A percentile compares a stretch with the other conserved stretches of the same genome.
These are phyloP conservation scores for Phytophthora crassamura DNA, from an alignment of 352 stramenopile genomes.

Conservation along the genomic window DNA sequence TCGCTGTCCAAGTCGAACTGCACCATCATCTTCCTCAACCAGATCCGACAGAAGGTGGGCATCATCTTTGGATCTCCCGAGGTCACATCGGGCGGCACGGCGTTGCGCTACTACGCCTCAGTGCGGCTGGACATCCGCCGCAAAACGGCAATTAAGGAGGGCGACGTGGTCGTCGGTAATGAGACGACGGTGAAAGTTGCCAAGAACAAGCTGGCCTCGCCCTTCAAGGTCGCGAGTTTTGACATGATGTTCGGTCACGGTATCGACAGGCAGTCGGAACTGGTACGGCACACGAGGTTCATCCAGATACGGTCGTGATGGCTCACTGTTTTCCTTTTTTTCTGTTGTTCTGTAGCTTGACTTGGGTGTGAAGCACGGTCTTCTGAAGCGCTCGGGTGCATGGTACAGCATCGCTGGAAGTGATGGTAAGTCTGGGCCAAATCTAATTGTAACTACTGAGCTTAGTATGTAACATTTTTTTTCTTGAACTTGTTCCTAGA, in stretches of 20 bases:
- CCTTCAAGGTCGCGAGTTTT: slow-evolving; percentile 95
- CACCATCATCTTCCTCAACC: slow-evolving; percentile 99
- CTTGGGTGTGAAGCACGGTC: slow-evolving; percentile 71
- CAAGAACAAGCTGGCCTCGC: slow-evolving; percentile 98
- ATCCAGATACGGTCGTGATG: background rate
- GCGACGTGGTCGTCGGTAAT: slow-evolving; percentile 94
- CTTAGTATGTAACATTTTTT: background rate
- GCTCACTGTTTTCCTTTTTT: background rate
- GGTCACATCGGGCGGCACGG: slow-evolving; percentile 94
- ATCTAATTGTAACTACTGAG: background rate
- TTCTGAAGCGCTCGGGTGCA: slow-evolving; percentile 81
- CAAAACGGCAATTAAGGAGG: slow-evolving; percentile 93
- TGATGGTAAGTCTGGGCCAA: slow-evolving; percentile 49
- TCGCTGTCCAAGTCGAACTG: slow-evolving; percentile 96
- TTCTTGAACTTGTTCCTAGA: slow-evolving; percentile 42
- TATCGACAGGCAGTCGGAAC: slow-evolving; percentile 92
- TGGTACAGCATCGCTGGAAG: slow-evolving; percentile 77
- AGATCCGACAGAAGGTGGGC: slow-evolving; percentile 97
- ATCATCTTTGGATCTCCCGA: slow-evolving; percentile 98
- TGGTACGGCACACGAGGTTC: slow-evolving; percentile 42
- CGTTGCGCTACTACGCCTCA: slow-evolving; percentile 87
- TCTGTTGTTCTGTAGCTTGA: slow-evolving; percentile 51
- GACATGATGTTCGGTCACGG: slow-evolving; percentile 98
- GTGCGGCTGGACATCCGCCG: slow-evolving; percentile 96
- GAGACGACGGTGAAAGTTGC: slow-evolving; percentile 98